Evolutionary conservation across 306 rosid species (phyloP), one percentile per base, ranked within the genome.

Genomic region (Hippophae rhamnoides): DNA sequence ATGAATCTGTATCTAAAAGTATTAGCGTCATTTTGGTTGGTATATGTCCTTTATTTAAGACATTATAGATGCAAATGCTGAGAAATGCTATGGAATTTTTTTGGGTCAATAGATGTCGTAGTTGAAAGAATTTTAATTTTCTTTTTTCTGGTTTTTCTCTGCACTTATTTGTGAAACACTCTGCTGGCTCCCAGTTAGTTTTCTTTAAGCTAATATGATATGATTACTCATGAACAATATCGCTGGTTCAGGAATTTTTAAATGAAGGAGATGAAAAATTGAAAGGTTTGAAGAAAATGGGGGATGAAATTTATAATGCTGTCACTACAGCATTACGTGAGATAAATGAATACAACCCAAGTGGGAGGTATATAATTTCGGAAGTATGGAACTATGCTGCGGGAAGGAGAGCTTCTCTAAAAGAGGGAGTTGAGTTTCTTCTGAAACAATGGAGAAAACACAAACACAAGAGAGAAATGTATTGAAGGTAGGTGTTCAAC

Each of bases 231-330:
- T 56, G 12, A 43, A 46, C 48, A n/a, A 65, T 64, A 48, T 49
- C 3, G 43, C 31, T 74, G 73, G 57, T 72, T 69, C 84, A 87
- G 95, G 82, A 82, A 72, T 7, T 66, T 69, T 65, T 87, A 52
- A 62, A 78, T 40, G 78, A 50, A 3, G 63, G 60, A 46, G 72
- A 68, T 68, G 61, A 60, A 54, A 68, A 68, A 48, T 46, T 68
- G 44, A 68, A 53, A 18, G 23, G 9, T 5, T 13, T 68, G 59
- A 53, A 52, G 54, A 48, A 60, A n/a, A 2, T 60, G 66, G 66
- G 72, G 8, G 25, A 52, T 10, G 61, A 52, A 59, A 66, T 47
- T 3, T 60, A 60, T 43, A 26, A 60, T 5, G 31, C 61, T 6
- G 72, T 68, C 55, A 45, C 52, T 10, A 51, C 50, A 3, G 60